Base-by-base conservation (phyloP, 352 stramenopile species). In the Globisporangium canariense region DNA sequence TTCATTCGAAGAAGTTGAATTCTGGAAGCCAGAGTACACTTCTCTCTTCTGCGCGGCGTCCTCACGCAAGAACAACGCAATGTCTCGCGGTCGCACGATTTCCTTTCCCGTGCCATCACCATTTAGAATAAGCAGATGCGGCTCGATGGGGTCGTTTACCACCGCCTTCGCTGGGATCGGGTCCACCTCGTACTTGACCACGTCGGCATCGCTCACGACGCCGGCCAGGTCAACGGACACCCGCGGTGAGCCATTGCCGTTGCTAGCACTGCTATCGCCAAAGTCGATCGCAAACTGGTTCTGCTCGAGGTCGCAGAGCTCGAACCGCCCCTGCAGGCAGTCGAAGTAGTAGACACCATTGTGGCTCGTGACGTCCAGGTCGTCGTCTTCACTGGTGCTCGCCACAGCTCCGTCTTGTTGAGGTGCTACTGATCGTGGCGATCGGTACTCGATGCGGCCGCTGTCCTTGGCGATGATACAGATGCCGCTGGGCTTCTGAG, bases 301-400 rank as follows among this genome's bases (percentile, higher is more conserved):
- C 30, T 91, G 76, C 61, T 91, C 86, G 25, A 76, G 71, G 66
- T 94, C 86, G 38, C 78, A 83, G 32, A 91, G 67, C n/a, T 77
- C 67, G 20, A 94, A 82, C 9, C 40, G 58, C 1, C 82, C 82
- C 8, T 65, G 61, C 7, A 60, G 65, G 14, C 77, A 89, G 65
- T 91, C 82, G 49, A 93, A 92, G 67, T 89, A 92, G 69, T 90
- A 94, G 2, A 89, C 74, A 14, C 78, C 71, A 50, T 79, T 89
- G 62, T 89, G 69, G 51, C 38, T 87, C 36, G 81, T 81, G 32
- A 81, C 70, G 51, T 90, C 71, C 40, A 75, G 67, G 56, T 90
- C 81, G n/a, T 81, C 75, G 52, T 89, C 76, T 36, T 91, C 84
- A 16, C 18, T 34, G 9, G 9, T 43, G 10, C 38, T 45, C 38